Evolutionary conservation across 2,329 filamentous ascomycete genomes (phyloP).

Genomic region (Coleophoma crateriformis): DNA sequence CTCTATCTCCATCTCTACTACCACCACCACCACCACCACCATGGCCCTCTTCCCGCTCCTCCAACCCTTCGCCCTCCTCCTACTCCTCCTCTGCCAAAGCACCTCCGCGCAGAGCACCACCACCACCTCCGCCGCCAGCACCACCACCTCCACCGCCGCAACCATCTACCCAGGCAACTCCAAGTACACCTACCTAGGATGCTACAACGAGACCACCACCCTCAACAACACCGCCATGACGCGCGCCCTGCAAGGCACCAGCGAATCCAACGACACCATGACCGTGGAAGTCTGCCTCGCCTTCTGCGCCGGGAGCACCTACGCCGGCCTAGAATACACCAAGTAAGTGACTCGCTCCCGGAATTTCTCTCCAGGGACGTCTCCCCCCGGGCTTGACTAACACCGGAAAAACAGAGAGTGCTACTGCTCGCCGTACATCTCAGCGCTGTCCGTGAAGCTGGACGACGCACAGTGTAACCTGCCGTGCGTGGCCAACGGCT

Average conservation of each 20-base stretch:
- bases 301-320: constrained; percentile 11
- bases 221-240: constrained; percentile 13
- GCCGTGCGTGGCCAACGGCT: constrained; percentile 46
- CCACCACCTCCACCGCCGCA: constrained; percentile 4
- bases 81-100: neutral
- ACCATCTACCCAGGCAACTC: constrained; percentile 10
- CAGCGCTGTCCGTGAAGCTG: constrained; percentile 38
- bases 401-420: constrained; percentile 42
- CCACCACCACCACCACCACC: too few species aligned
- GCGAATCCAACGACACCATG: constrained; percentile 14
- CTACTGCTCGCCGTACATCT: constrained; percentile 50
- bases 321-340: constrained; percentile 23
- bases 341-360: constrained; percentile 10
- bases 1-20: too few species aligned
- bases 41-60: too few species aligned
- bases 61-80: neutral
- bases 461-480: constrained; percentile 42
- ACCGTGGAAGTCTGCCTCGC: constrained; percentile 17
- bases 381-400: neutral
- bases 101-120: neutral
- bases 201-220: constrained; percentile 32
- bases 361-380: neutral
- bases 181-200: constrained; percentile 27
- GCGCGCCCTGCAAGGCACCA: constrained; percentile 12
- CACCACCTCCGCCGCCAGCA: neutral